Evolutionary conservation across 2,329 filamentous ascomycete species (phyloP).

Genomic region (Paracoccidioides brasiliensis): DNA sequence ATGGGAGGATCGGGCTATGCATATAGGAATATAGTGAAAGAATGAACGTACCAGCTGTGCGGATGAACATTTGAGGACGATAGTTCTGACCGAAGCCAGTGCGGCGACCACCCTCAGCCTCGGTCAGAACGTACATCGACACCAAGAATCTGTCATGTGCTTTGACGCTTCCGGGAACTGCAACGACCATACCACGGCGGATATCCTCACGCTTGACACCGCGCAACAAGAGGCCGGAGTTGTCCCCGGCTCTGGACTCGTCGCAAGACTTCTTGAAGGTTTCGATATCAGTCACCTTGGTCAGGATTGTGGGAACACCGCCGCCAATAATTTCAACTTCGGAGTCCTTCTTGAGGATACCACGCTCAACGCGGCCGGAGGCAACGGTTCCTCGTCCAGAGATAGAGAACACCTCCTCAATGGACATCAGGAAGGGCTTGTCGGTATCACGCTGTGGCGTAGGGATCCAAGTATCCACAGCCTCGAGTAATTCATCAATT

Average conservation of each 20-base stretch:
- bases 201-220: slow-evolving; percentile 94
- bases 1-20: neutral
- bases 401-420: slow-evolving; percentile 87
- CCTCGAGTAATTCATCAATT: slow-evolving; percentile 81
- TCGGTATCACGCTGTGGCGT: slow-evolving; percentile 87
- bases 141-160: slow-evolving; percentile 83
- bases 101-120: slow-evolving; percentile 96
- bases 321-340: slow-evolving; percentile 94
- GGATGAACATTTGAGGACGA: slow-evolving; percentile 89
- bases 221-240: slow-evolving; percentile 92
- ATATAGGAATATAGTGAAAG: slow-evolving; percentile 2
- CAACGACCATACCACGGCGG: slow-evolving; percentile 85
- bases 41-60: slow-evolving; percentile 65
- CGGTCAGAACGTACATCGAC: slow-evolving; percentile 92
- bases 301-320: slow-evolving; percentile 71
- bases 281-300: slow-evolving; percentile 98
- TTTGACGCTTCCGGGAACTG: slow-evolving; percentile 69
- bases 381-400: slow-evolving; percentile 90
- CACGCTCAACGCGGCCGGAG: slow-evolving; percentile 94
- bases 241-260: slow-evolving; percentile 90
- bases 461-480: slow-evolving; percentile 92
- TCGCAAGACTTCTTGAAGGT: slow-evolving; percentile 99
- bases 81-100: slow-evolving; percentile 95
- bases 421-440: slow-evolving; percentile 98
- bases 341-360: slow-evolving; percentile 79